Evolutionary conservation across 2,329 filamentous ascomycete species (phyloP), one percentile per base, ranked within the genome.

Genomic region (Apiospora sp.): DNA sequence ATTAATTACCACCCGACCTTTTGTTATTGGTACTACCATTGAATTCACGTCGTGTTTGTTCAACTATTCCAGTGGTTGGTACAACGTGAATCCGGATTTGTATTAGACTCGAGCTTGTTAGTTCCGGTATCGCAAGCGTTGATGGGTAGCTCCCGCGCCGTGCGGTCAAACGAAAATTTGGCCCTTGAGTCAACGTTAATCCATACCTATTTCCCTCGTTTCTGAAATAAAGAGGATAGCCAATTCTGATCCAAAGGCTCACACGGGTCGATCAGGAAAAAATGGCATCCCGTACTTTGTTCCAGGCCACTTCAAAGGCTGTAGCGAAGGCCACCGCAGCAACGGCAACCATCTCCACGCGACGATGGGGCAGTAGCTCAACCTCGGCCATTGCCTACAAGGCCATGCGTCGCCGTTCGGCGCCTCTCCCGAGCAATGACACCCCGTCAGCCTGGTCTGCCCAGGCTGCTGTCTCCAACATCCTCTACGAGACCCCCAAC

Each of bases 381-480:
- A 98, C 96, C 77, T 96, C 95, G 72, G 96, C 96, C 75, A 91
- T 98, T 75, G 95, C 95, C 80, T 98, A 98, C 91, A 99, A 99
- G 88, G 94, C 96, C 72, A 90, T 98, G 75, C 96, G 98, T 81
- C 93, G 95, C 79, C 94, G 96, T 76, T 93, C 96, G 74, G 92
- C 94, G 27, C 94, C 95, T 75, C 91, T 95, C 30, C 93, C 98
- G 71, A 93, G 94, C 71, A 92, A 90, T 76, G 91, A 94, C 77
- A 88, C 93, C 72, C 88, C 92, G 41, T 92, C 94, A 48, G 88
- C 94, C 14, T 94, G 94, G 88, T 97, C 96, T 80, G 95, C 95
- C 49, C 95, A 96, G 78, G 94, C 96, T 24, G 96, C 96, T 77
- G 96, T 99, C 76, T 97, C 94, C 81, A 98, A 96, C 83, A 99